phyloP scores from a whole-genome alignment of 78 protist species.

The Dictyostelium firmibasis region DNA sequence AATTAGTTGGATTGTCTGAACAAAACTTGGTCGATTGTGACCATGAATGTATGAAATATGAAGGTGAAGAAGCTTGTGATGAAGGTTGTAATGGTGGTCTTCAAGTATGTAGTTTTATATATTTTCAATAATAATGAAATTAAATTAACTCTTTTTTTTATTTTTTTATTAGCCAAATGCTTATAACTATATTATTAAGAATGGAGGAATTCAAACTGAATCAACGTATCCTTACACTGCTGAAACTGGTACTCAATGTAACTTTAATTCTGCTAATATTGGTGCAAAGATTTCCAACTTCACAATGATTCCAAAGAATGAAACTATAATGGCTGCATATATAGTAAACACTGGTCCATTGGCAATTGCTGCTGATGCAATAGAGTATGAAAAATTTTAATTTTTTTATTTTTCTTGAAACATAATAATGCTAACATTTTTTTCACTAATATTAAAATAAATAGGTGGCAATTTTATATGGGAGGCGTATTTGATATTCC shows the following conservation, averaged over 20 bases:
- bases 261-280: background rate
- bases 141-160: no score
- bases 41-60: constrained; percentile 44
- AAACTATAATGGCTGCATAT: background rate
- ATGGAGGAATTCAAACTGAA: constrained; percentile 86
- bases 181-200: constrained; percentile 54
- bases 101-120: background rate
- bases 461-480: constrained; percentile 86
- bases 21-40: constrained; percentile 24
- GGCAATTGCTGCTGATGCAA: constrained; percentile 92
- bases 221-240: constrained; percentile 87
- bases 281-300: constrained; percentile 56
- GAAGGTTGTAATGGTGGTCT: constrained; percentile 89
- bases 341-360: constrained; percentile 73
- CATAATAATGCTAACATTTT: no score
- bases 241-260: background rate
- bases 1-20: background rate
- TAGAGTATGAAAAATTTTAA: background rate
- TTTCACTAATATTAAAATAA: background rate
- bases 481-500: constrained; percentile 86
- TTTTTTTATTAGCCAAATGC: constrained; percentile 5
- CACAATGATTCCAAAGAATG: constrained; percentile 57
- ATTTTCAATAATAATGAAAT: no score
- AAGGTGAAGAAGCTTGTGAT: constrained; percentile 13
- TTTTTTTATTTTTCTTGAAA: no score